These are phyloP conservation scores for Trypanosoma grayi DNA, from an alignment of 208 protist species.

Conservation along the genomic window DNA sequence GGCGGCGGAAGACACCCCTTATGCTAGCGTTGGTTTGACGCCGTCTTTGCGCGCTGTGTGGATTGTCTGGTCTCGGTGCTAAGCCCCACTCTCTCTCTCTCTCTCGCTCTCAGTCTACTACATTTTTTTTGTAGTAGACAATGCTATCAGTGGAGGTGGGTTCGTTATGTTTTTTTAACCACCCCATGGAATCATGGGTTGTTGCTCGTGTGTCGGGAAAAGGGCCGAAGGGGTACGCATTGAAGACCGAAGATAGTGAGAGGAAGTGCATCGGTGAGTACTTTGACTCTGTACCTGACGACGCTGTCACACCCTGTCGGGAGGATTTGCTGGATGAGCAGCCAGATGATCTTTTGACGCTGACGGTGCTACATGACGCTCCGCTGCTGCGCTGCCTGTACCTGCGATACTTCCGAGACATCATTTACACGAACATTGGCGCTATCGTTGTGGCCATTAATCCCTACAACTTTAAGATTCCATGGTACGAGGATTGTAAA, in stretches of 20 bases:
- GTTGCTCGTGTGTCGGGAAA: slow-evolving; percentile 5
- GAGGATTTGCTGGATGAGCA: slow-evolving; percentile 28
- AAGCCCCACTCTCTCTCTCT: neutral
- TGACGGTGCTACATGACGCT: slow-evolving; percentile 41
- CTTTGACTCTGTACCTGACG: slow-evolving; percentile 2
- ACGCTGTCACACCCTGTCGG: slow-evolving; percentile 8
- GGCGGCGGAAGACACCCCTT: too few species aligned
- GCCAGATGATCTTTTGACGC: slow-evolving; percentile 33
- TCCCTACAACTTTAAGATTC: slow-evolving; percentile 46
- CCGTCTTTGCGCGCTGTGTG: neutral
- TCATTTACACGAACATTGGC: slow-evolving; percentile 52
- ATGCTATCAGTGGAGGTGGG: slow-evolving; percentile 9
- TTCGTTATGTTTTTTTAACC: slow-evolving; percentile 22
- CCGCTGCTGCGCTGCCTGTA: slow-evolving; percentile 33
- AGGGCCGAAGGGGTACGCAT: neutral
- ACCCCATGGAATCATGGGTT: slow-evolving; percentile 27
- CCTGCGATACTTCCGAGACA: slow-evolving; percentile 38
- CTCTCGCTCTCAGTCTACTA: neutral
- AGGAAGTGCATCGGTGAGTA: slow-evolving; percentile 21
- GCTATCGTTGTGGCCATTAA: slow-evolving; percentile 41
- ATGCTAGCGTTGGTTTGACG: neutral
- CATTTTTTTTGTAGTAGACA: neutral
- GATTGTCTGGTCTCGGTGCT: neutral
- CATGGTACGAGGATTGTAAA: slow-evolving; percentile 34
- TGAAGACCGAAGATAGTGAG: slow-evolving; percentile 12